phyloP scores from a whole-genome alignment of 2,329 filamentous ascomycete species.

The Hymenoscyphus fraxineus region DNA sequence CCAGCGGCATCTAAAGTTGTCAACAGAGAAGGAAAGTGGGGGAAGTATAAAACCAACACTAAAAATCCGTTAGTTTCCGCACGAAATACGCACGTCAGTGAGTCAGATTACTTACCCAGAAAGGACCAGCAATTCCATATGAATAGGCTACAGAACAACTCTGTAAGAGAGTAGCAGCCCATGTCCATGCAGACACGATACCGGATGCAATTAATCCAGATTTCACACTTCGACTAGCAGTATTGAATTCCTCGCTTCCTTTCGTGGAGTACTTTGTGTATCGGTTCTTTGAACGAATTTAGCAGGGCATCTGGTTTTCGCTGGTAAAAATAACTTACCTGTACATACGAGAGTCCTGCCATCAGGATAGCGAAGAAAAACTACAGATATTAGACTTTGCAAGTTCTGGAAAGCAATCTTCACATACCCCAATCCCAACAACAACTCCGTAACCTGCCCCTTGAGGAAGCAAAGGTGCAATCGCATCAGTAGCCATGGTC shows the following conservation, averaged over 20 bases:
- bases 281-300: slow-evolving; percentile 3
- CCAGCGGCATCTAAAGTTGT: slow-evolving; percentile 43
- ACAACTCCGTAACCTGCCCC: slow-evolving; percentile 48
- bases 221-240: slow-evolving; percentile 80
- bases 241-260: slow-evolving; percentile 72
- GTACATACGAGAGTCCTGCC: slow-evolving; percentile 23
- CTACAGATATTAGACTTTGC: neutral
- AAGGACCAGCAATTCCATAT: slow-evolving; percentile 64
- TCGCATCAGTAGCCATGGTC: slow-evolving; percentile 2
- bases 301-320: neutral
- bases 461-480: slow-evolving; percentile 5
- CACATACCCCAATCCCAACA: slow-evolving; percentile 43
- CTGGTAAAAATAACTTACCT: slow-evolving; percentile 2
- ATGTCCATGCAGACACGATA: slow-evolving; percentile 89
- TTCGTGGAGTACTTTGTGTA: slow-evolving; percentile 13
- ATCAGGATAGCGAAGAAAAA: slow-evolving; percentile 41
- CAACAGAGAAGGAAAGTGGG: slow-evolving; percentile 20
- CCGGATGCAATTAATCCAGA: slow-evolving; percentile 80
- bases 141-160: slow-evolving; percentile 73
- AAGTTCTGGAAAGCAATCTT: too few relatives aligned
- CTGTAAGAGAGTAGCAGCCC: slow-evolving; percentile 77
- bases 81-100: too few relatives aligned
- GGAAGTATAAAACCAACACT: neutral
- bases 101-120: slow-evolving; percentile 49
- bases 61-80: neutral